These are phyloP conservation scores for Orbilia quercus DNA, from an alignment of 2,329 filamentous ascomycete genomes.

Conservation along the genomic window DNA sequence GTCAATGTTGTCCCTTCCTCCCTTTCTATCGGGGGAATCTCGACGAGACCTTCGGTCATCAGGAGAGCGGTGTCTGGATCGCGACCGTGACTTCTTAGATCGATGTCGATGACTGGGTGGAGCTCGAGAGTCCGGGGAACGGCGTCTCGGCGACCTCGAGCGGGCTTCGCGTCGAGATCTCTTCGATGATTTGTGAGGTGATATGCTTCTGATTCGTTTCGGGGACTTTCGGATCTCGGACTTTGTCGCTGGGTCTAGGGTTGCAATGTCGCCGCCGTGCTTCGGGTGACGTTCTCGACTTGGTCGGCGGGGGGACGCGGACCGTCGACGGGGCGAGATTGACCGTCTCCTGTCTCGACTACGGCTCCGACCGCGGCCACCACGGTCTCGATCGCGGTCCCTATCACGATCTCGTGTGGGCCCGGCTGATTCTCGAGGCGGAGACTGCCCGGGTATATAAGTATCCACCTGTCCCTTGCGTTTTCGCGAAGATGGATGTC, in stretches of 20 bases:
- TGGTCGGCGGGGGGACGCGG: conserved; percentile 34
- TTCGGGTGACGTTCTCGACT: conserved; percentile 29
- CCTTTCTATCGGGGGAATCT: conserved; percentile 31
- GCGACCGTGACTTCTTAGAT: conserved; percentile 40
- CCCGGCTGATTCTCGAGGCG: conserved; percentile 19
- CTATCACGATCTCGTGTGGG: conserved; percentile 34
- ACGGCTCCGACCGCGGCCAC: conserved; percentile 16
- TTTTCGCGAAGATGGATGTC: conserved; percentile 39
- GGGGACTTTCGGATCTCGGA: conserved; percentile 41
- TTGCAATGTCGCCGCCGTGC: background rate
- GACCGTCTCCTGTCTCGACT: conserved; percentile 44
- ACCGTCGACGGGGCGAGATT: conserved; percentile 29
- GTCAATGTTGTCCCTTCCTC: conserved; percentile 26
- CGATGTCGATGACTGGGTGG: conserved; percentile 32
- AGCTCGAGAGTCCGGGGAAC: conserved; percentile 31
- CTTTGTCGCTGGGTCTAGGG: conserved; percentile 11
- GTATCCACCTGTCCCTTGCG: conserved; percentile 44
- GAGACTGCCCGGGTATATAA: conserved; percentile 43
- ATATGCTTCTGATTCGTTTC: conserved; percentile 39
- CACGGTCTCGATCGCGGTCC: conserved; percentile 25
- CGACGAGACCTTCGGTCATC: conserved; percentile 28
- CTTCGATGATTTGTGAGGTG: conserved; percentile 38
- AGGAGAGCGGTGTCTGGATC: conserved; percentile 41
- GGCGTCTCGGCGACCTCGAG: conserved; percentile 40
- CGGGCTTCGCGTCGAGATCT: conserved; percentile 40